A percentile compares a stretch with the other conserved stretches of the same genome.
Evolutionary conservation across 805 yeast genomes (phyloP).

Genomic region (Sugiyamaella floridensis): DNA sequence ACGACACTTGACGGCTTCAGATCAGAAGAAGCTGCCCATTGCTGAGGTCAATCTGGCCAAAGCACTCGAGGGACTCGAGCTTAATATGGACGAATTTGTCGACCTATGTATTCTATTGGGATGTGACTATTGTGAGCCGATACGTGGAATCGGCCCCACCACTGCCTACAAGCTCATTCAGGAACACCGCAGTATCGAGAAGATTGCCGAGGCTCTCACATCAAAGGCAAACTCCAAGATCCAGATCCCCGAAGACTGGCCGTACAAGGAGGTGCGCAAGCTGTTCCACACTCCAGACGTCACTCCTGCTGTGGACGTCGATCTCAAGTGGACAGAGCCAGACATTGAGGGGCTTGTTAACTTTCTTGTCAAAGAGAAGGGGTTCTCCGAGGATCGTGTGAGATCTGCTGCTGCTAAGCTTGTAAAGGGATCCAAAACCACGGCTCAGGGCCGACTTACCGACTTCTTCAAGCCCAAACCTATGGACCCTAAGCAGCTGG

Average conservation of each 20-base stretch:
- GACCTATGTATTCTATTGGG: conserved; percentile 92
- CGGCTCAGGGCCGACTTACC: conserved; percentile 86
- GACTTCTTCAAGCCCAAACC: conserved; percentile 75
- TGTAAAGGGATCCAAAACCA: conserved; percentile 73
- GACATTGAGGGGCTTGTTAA: conserved; percentile 76
- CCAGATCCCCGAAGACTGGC: conserved; percentile 92
- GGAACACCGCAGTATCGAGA: conserved; percentile 77
- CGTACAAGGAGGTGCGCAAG: conserved; percentile 78
- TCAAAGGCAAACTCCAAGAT: conserved; percentile 49
- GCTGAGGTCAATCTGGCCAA: conserved; percentile 66
- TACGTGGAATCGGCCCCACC: conserved; percentile 92
- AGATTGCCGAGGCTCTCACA: conserved; percentile 59
- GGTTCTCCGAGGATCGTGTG: conserved; percentile 89
- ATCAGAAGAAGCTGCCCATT: conserved; percentile 86
- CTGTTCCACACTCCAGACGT: conserved; percentile 82
- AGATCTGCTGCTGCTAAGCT: conserved; percentile 80
- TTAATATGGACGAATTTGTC: conserved; percentile 66
- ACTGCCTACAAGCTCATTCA: conserved; percentile 84
- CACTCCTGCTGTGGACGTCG: conserved; percentile 49
- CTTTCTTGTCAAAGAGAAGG: conserved; percentile 79
- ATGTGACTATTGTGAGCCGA: conserved; percentile 95
- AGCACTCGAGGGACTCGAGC: conserved; percentile 70
- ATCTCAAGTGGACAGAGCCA: conserved; percentile 83
- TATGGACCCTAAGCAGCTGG: conserved; percentile 37
- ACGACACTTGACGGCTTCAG: conserved; percentile 89